These are phyloP conservation scores for Medicago lupulina DNA, from an alignment of 306 rosid genomes.

Conservation along the genomic window DNA sequence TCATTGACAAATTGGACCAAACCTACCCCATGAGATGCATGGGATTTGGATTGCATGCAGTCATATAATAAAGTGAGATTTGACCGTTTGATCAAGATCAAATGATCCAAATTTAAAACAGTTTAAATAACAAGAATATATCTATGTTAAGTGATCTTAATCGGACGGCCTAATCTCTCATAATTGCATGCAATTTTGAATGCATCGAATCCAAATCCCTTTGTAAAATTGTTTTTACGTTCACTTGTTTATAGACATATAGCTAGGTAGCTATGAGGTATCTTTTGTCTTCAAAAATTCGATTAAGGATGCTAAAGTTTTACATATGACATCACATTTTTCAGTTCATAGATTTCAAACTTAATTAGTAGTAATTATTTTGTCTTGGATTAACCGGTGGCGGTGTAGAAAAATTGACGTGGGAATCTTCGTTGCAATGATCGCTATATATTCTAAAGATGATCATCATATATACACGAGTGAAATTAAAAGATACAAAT, in stretches of 20 bases:
- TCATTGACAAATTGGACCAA: too few species aligned
- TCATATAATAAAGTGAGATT: too few species aligned
- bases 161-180: too few species aligned
- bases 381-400: slow-evolving; percentile 25
- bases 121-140: too few species aligned
- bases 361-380: slow-evolving; percentile 38
- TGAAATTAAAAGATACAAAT: slow-evolving; percentile 30
- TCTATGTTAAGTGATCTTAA: too few species aligned
- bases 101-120: too few species aligned
- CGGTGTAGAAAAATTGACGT: slow-evolving; percentile 36
- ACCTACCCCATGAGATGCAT: too few species aligned
- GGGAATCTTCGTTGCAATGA: slow-evolving; percentile 42
- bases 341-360: slow-evolving; percentile 4
- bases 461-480: slow-evolving; percentile 47
- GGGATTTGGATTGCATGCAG: too few species aligned
- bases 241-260: too few species aligned
- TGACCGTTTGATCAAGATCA: too few species aligned
- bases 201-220: too few species aligned
- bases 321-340: slow-evolving; percentile 18
- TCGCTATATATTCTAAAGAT: slow-evolving; percentile 41
- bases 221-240: neutral
- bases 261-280: neutral
- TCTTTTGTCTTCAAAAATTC: neutral
- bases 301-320: neutral
- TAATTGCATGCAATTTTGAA: too few species aligned